phyloP scores from a whole-genome alignment of 2,329 filamentous ascomycete species.

The Trichoderma atroviride region DNA sequence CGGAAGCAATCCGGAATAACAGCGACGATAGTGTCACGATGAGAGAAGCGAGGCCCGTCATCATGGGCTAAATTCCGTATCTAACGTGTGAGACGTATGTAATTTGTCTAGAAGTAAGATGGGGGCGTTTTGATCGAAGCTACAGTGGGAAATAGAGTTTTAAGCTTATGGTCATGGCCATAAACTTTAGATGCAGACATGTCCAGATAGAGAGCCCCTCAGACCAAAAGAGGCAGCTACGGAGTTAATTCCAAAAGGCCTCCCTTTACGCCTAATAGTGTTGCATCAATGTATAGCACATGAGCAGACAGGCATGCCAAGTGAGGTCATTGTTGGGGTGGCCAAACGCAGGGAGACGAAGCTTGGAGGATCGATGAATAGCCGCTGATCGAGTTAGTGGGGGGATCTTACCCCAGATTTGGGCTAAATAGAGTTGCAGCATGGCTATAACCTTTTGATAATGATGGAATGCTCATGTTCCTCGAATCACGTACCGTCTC shows the following conservation, averaged over 20 bases:
- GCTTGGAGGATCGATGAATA: not conserved
- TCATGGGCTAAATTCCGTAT: not conserved
- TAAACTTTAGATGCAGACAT: not conserved
- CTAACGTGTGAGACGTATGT: not conserved
- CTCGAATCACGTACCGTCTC: not conserved
- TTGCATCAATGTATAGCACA: not conserved
- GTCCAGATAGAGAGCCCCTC: not conserved
- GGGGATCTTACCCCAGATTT: not conserved
- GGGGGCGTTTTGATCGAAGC: not conserved
- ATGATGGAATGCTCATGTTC: not conserved
- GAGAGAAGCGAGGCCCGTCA: not conserved
- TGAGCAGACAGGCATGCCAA: not conserved
- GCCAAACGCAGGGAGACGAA: not conserved
- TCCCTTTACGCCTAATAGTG: not conserved
- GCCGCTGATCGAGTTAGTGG: not conserved
- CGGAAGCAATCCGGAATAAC: not conserved
- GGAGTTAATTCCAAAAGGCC: not conserved
- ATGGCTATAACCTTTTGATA: not conserved
- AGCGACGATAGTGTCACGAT: not conserved
- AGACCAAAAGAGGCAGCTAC: not conserved
- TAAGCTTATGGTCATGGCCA: not conserved
- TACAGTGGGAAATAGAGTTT: not conserved
- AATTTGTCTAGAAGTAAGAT: not conserved
- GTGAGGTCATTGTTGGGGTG: not conserved
- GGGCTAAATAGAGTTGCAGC: conserved; percentile 11